Base-by-base conservation (phyloP, 192 early-diverging fungal species). In the Entomortierella chlamydospora region DNA sequence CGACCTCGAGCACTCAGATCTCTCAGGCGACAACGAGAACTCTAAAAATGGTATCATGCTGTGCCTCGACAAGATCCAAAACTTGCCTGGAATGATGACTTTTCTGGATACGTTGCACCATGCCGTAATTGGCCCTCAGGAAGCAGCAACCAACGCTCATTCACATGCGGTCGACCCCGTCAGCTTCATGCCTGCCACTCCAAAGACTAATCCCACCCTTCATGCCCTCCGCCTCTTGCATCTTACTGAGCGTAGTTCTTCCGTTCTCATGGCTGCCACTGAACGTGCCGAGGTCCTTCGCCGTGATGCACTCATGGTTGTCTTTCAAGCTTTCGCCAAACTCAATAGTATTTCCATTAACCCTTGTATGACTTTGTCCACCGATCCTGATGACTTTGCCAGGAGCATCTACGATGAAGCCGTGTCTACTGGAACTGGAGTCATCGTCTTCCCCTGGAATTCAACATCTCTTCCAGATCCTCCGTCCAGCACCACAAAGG, bases 301-400 rank as follows among this genome's bases (percentile, higher is more conserved):
- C 5, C 77, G 82, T 10, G 97, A 97, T 66, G 88, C 95, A 0
- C 85, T 95, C 17, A 80, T 98, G 76, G 92, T 88, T 34, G 91
- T 96, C 43, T 91, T 98, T 79, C 81, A 93, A 2, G 91, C 93
- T 0, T 95, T 97, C 83, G 92, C 91, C 25, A 89, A 86, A 33
- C 82, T 97, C 13, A 92, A 90, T 77, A 84, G 87, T 13, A 86
- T 96, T 51, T 73, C 72, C 1, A 81, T 96, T 34, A 80, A 83
- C 9, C 87, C 93, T 3, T 79, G 86, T 10, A 77, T 98, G 55
- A 80, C 81, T 20, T 81, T 96, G 30, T 76, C 87, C 15, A 71
- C 87, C 13, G 76, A 79, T 45, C 81, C 81, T 15, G 84, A 89
- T 42, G 91, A 93, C 42, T 97, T 95, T 84, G 87, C 89, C 25